A percentile compares a stretch with the other conserved stretches of the same genome.
Conservation (phyloP, 1,284 basidiomycete species). For the Heterobasidion parviporum region DNA sequence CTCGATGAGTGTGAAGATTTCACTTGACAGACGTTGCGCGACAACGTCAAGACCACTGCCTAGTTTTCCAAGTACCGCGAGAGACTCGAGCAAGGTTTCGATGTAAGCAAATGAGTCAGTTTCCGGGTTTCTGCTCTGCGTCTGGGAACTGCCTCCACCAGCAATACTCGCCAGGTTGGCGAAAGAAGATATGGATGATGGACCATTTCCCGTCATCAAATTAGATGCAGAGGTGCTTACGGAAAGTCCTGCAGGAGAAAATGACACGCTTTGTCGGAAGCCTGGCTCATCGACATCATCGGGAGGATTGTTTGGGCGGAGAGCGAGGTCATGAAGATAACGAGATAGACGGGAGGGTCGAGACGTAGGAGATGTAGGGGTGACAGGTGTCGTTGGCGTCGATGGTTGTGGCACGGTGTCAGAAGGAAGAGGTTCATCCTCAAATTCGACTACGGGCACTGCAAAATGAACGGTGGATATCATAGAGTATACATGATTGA, state of each 20-base stretch:
- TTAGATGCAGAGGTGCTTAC: slow-evolving; percentile 3
- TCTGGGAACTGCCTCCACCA: slow-evolving; percentile 7
- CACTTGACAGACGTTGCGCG: slow-evolving; percentile 76
- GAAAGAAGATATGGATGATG: slow-evolving; percentile 15
- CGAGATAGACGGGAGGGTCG: slow-evolving; percentile 56
- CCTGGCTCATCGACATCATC: slow-evolving; percentile 59
- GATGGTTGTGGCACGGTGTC: slow-evolving; percentile 19
- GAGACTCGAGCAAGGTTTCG: slow-evolving; percentile 88
- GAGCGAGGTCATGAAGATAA: slow-evolving; percentile 65
- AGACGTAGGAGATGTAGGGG: slow-evolving; percentile 22
- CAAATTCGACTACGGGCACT: slow-evolving; percentile 56
- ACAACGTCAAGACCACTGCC: slow-evolving; percentile 82
- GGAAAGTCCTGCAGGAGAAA: background rate
- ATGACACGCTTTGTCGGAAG: slow-evolving; percentile 22
- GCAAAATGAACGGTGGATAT: slow-evolving; percentile 7
- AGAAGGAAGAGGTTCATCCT: slow-evolving; percentile 32
- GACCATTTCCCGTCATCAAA: slow-evolving; percentile 11
- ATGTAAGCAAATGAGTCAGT: slow-evolving; percentile 91
- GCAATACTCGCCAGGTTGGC: slow-evolving; percentile 9
- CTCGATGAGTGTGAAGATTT: slow-evolving; percentile 85
- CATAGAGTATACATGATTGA: background rate
- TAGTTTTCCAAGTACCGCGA: slow-evolving; percentile 86
- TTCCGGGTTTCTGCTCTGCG: slow-evolving; percentile 63
- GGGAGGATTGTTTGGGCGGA: slow-evolving; percentile 77
- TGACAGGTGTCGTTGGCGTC: slow-evolving; percentile 27